phyloP scores from a whole-genome alignment of 2,329 filamentous ascomycete genomes.

The Phialemonium atrogriseum region DNA sequence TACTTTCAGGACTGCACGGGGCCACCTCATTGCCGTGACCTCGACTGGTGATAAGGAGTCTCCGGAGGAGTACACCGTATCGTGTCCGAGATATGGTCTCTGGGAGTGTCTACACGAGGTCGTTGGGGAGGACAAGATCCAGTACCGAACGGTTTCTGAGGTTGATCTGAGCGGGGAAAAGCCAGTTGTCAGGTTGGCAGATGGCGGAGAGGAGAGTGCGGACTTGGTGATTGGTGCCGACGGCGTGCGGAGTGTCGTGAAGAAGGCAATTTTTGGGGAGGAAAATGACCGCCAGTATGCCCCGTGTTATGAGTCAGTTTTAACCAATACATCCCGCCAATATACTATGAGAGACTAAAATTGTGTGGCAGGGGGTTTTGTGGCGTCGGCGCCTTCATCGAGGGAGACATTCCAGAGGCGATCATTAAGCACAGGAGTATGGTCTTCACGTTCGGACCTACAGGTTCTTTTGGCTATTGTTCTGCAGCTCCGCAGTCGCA shows the following conservation, averaged over 20 bases:
- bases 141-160: no score
- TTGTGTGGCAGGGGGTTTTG: constrained; percentile 4
- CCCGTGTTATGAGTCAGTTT: no score
- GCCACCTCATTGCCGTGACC: no score
- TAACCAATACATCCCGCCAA: no score
- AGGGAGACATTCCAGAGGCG: constrained; percentile 1
- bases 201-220: constrained; percentile 4
- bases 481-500: constrained; percentile 4
- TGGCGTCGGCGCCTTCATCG: constrained; percentile 5
- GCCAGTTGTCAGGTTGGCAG: constrained; percentile 5
- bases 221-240: constrained; percentile 7
- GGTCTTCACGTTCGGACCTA: constrained; percentile 8
- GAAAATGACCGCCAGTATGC: no score
- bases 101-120: no score
- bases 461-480: constrained; percentile 7
- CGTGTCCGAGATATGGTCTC: no score
- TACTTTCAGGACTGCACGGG: no score
- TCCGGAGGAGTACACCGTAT: no score
- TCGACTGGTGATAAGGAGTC: no score
- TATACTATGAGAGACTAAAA: no score
- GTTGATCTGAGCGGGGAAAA: constrained; percentile 4
- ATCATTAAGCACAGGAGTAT: constrained; percentile 6
- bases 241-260: constrained; percentile 6
- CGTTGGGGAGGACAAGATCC: no score
- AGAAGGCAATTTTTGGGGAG: constrained; percentile 4